Conservation (phyloP, 768 basidiomycete species). For the Pisolithus sp. region DNA sequence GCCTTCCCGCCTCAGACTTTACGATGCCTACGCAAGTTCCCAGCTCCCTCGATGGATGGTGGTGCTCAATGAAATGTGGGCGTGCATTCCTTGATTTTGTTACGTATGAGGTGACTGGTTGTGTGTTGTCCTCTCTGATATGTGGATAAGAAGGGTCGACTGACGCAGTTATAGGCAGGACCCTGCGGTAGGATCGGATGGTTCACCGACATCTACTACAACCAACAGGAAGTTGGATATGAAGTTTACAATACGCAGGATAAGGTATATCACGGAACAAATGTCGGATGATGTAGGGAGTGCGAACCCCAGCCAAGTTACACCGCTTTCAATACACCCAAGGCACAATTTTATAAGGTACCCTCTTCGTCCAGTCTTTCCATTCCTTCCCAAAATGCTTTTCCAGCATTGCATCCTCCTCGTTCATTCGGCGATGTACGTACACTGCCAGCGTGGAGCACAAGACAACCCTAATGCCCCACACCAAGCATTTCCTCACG, state of each 20-base stretch:
- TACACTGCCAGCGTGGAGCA: not conserved
- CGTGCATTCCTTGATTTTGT: conserved; percentile 75
- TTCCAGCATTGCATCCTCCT: conserved; percentile 26
- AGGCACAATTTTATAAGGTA: conserved; percentile 20
- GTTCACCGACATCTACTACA: conserved; percentile 79
- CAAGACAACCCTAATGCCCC: not conserved
- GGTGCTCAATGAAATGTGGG: conserved; percentile 59
- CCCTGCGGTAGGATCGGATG: conserved; percentile 64
- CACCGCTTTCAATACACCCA: conserved; percentile 2
- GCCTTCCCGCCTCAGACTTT: conserved; percentile 41
- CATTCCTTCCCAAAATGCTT: conserved; percentile 21
- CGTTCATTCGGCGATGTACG: conserved; percentile 13
- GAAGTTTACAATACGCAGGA: conserved; percentile 52
- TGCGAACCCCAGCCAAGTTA: too few relatives aligned
- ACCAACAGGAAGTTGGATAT: conserved; percentile 64
- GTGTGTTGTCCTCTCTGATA: conserved; percentile 30
- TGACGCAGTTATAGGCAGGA: conserved; percentile 31
- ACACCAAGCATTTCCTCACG: not conserved
- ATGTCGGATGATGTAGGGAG: too few relatives aligned
- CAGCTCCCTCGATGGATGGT: conserved; percentile 43
- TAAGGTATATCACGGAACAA: not conserved
- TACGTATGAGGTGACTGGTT: conserved; percentile 64
- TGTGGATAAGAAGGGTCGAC: not conserved
- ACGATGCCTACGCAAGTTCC: conserved; percentile 49
- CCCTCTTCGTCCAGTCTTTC: conserved; percentile 17